Evolutionary conservation across 2,329 filamentous ascomycete species (phyloP).

Genomic region (Orbilia ellipsospora): DNA sequence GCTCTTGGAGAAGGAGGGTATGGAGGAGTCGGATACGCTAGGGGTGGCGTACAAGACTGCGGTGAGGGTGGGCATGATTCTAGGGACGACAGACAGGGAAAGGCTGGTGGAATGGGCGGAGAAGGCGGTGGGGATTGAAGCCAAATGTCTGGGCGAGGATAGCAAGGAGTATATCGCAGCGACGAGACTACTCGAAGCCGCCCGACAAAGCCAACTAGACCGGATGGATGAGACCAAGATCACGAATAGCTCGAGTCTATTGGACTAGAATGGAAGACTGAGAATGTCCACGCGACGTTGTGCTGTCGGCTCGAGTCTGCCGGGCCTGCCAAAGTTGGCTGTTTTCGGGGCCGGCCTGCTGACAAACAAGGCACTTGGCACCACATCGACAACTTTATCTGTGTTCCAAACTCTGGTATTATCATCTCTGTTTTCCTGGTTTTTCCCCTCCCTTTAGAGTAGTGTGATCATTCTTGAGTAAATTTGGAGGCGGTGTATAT

Average conservation of each 20-base stretch:
- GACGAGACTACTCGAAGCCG: conserved; percentile 16
- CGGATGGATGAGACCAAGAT: no score
- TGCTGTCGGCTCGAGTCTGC: conserved; percentile 2
- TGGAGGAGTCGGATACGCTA: conserved; percentile 51
- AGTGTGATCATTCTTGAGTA: no score
- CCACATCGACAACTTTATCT: no score
- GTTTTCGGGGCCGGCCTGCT: neutral
- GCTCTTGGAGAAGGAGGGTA: conserved; percentile 40
- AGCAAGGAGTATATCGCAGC: conserved; percentile 37
- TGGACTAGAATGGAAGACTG: neutral
- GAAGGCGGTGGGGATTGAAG: conserved; percentile 35
- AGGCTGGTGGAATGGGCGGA: conserved; percentile 37
- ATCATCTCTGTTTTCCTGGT: no score
- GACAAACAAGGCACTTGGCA: conserved; percentile 1
- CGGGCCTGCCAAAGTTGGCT: neutral
- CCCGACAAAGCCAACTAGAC: neutral
- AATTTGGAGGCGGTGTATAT: no score
- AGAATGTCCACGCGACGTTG: conserved; percentile 8
- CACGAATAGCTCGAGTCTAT: no score
- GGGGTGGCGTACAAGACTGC: conserved; percentile 22
- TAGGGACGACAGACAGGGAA: conserved; percentile 7
- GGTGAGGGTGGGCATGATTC: conserved; percentile 14
- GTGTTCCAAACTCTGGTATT: no score
- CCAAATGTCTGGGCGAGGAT: conserved; percentile 47
- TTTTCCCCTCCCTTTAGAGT: no score